These are phyloP conservation scores for Pythium utonaiense DNA, from an alignment of 352 stramenopile species.

Conservation along the genomic window DNA sequence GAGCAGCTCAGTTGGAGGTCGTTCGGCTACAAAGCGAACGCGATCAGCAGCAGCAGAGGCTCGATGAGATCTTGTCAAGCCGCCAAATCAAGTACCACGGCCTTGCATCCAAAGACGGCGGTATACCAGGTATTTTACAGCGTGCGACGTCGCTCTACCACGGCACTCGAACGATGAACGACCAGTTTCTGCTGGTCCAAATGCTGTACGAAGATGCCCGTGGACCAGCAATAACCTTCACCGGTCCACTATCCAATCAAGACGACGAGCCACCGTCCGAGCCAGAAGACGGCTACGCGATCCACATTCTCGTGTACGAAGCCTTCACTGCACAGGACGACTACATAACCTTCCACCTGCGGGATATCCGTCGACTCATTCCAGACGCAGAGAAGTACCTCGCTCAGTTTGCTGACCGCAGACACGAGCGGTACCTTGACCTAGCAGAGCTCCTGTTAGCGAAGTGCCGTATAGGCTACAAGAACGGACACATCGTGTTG, in stretches of 20 bases:
- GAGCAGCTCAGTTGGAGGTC: slow-evolving; percentile 42
- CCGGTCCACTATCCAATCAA: background rate
- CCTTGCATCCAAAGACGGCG: slow-evolving; percentile 32
- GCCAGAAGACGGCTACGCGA: slow-evolving; percentile 32
- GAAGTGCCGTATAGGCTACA: slow-evolving; percentile 55
- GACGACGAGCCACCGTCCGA: slow-evolving; percentile 3
- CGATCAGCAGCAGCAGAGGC: slow-evolving; percentile 30
- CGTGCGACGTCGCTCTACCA: slow-evolving; percentile 40
- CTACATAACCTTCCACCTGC: slow-evolving; percentile 45
- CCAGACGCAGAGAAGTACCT: slow-evolving; percentile 39
- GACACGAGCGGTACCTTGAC: slow-evolving; percentile 34
- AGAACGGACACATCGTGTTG: slow-evolving; percentile 64
- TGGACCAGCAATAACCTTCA: background rate
- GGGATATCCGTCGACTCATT: slow-evolving; percentile 40
- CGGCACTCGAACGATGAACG: slow-evolving; percentile 33
- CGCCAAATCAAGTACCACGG: slow-evolving; percentile 52
- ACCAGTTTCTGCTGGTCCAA: slow-evolving; percentile 50
- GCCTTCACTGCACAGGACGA: slow-evolving; percentile 40
- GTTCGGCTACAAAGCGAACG: slow-evolving; percentile 31
- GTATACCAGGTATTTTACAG: slow-evolving; percentile 51
- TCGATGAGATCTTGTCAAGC: slow-evolving; percentile 55
- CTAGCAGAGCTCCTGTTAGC: slow-evolving; percentile 45
- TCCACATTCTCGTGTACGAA: slow-evolving; percentile 55
- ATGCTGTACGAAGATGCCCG: slow-evolving; percentile 55
- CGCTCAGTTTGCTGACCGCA: slow-evolving; percentile 21